These are phyloP conservation scores for Aspergillus steynii DNA, from an alignment of 495 filamentous ascomycete genomes.

Conservation along the genomic window DNA sequence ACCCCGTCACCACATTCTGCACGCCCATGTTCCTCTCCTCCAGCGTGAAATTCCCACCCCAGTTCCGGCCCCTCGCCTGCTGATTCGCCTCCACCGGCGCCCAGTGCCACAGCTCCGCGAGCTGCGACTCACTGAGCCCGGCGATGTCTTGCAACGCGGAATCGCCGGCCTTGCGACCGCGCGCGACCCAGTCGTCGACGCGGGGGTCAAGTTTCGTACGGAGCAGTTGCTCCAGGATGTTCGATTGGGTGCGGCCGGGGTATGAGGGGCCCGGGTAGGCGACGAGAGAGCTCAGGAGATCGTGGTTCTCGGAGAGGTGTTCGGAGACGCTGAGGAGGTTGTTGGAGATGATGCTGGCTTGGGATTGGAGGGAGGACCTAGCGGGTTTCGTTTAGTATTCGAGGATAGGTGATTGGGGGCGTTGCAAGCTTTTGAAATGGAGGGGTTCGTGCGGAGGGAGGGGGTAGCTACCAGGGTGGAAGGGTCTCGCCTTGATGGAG, in stretches of 20 bases:
- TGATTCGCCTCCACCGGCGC: slow-evolving; percentile 52
- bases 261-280: slow-evolving; percentile 76
- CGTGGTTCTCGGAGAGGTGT: slow-evolving; percentile 56
- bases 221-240: slow-evolving; percentile 61
- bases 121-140: slow-evolving; percentile 38
- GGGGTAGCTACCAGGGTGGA: slow-evolving; percentile 54
- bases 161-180: slow-evolving; percentile 48
- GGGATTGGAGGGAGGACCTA: slow-evolving; percentile 66
- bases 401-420: background rate
- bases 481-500: slow-evolving; percentile 56
- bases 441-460: slow-evolving; percentile 1
- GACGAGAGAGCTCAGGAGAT: slow-evolving; percentile 60
- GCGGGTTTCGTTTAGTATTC: slow-evolving; percentile 10
- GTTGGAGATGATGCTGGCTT: slow-evolving; percentile 62
- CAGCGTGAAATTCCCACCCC: slow-evolving; percentile 66
- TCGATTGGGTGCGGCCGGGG: slow-evolving; percentile 68
- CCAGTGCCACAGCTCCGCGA: slow-evolving; percentile 51
- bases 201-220: slow-evolving; percentile 80
- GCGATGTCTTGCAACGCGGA: slow-evolving; percentile 33
- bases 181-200: slow-evolving; percentile 70
- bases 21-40: slow-evolving; percentile 67
- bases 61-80: slow-evolving; percentile 48
- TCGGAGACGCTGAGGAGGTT: slow-evolving; percentile 61
- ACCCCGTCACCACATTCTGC: slow-evolving; percentile 70
- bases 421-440: slow-evolving; percentile 2